Conservation (phyloP, 176 grass and related monocot species). For the Avena insularis region DNA sequence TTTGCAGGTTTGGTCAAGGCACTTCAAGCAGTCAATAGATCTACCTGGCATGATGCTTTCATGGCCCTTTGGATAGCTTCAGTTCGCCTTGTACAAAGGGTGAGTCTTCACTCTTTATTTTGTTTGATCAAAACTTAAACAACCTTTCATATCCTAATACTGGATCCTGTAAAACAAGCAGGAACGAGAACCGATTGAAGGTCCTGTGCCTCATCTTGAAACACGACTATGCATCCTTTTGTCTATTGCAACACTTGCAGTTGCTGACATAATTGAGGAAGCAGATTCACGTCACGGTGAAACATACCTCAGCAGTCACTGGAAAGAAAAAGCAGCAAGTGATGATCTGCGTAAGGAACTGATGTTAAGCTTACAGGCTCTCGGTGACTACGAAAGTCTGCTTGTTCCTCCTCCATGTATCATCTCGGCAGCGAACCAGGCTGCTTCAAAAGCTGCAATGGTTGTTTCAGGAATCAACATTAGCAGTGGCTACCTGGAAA, state of each 20-base stretch:
- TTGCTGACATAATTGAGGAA: conserved; percentile 88
- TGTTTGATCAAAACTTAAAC: conserved; percentile 1
- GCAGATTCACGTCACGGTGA: conserved; percentile 52
- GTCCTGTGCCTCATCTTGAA: conserved; percentile 93
- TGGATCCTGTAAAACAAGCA: conserved; percentile 49
- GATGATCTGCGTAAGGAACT: conserved; percentile 65
- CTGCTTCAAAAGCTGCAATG: conserved; percentile 82
- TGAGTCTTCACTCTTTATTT: conserved; percentile 47
- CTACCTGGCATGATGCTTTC: conserved; percentile 93
- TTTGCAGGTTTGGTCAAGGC: conserved; percentile 89
- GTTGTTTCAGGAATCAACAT: conserved; percentile 74
- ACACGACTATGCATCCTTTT: conserved; percentile 89
- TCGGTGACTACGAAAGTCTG: conserved; percentile 87
- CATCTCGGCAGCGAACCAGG: conserved; percentile 82
- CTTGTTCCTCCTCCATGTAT: conserved; percentile 83
- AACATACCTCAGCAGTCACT: conserved; percentile 47
- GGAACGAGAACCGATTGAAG: conserved; percentile 95
- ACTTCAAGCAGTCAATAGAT: conserved; percentile 85
- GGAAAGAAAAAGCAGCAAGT: conserved; percentile 48
- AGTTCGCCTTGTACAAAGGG: conserved; percentile 94
- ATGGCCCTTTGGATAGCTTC: conserved; percentile 93
- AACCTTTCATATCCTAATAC: conserved; percentile 44
- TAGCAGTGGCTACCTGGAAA: conserved; percentile 67
- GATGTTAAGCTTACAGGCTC: conserved; percentile 77
- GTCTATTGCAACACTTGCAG: conserved; percentile 80